These are phyloP conservation scores for Rhododendron simsii DNA, from an alignment of 148 eudicot species.

Conservation along the genomic window DNA sequence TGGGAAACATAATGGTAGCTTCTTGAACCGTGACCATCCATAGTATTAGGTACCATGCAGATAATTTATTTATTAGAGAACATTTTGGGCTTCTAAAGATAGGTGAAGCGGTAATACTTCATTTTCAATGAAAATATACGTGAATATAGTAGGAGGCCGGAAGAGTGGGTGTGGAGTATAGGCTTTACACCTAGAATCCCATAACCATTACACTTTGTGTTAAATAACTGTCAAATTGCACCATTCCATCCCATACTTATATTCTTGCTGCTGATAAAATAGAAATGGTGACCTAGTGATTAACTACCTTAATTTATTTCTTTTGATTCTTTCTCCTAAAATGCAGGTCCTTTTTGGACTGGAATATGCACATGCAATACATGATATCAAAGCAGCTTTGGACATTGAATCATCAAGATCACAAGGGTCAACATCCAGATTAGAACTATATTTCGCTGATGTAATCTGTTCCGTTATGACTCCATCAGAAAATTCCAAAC, in stretches of 20 bases:
- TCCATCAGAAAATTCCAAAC: constrained; percentile 33
- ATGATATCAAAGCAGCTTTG: constrained; percentile 47
- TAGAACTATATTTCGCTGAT: constrained; percentile 50
- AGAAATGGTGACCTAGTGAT: neutral
- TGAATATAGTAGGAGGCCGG: neutral
- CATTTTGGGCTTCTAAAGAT: neutral
- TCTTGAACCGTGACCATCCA: neutral
- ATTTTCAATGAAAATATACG: neutral
- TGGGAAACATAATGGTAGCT: neutral
- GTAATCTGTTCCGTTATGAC: constrained; percentile 43
- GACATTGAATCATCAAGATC: constrained; percentile 25
- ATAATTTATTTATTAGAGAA: neutral
- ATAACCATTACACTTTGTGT: neutral
- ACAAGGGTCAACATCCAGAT: constrained; percentile 23
- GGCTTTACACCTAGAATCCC: neutral
- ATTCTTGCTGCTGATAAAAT: neutral
- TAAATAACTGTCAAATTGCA: neutral
- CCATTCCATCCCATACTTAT: neutral
- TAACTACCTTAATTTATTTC: neutral
- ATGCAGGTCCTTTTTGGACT: constrained; percentile 78
- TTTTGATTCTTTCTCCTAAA: neutral
- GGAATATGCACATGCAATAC: constrained; percentile 63
- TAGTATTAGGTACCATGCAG: neutral
- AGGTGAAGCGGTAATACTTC: neutral
- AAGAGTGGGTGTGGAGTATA: neutral